Base-by-base conservation (phyloP, 2,329 filamentous ascomycete genomes). In the Aspergillus sojae region DNA sequence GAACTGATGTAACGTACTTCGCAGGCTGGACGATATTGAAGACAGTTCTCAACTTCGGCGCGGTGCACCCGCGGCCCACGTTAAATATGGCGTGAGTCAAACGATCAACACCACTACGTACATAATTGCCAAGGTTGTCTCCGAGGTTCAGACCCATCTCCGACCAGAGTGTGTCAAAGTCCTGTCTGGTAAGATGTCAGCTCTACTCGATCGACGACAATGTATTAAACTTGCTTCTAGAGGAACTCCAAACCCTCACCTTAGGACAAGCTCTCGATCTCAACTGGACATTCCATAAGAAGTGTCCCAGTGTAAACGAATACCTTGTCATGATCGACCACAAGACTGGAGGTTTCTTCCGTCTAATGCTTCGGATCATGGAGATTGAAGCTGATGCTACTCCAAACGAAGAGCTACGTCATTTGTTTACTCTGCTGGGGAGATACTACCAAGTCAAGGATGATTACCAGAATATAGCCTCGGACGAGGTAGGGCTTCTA, bases 81-180 rank as follows among this genome's bases (percentile, higher is more conserved):
- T 68, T 34, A 75, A 82, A 32, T 83, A 79, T 65, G 81, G 81
- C 10, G 68, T 71, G 1, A 71, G 78, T 3, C 80, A 81, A 62
- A 81, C 80, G 4, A 81, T 83, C 66, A 83, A 83, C 69, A 77
- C 74, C 26, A 80, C 79, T 4, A 83, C 80, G 61, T 80, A 78
- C 60, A 69, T 78, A 7, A 79, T 78, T 61, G 78, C 81, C 56
- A 65, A 75, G 12, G 77, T 75, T n/a, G 5, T 43, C 32, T 58
- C 1, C 30, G 41, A 59, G n/a, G 48, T n/a, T 28, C 16, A 50
- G 4, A 36, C 7, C 11, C 19, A 26, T 56, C 26, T 58, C 32
- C 34, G 58, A 16, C 32, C 46, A 28, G 23, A 41, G n/a, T 56
- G 52, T 34, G 19, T 54, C 7, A 14, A 30, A 19, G 46, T 54